Base-by-base conservation (phyloP, 305 asterid species). In the Rubia balearica region DNA sequence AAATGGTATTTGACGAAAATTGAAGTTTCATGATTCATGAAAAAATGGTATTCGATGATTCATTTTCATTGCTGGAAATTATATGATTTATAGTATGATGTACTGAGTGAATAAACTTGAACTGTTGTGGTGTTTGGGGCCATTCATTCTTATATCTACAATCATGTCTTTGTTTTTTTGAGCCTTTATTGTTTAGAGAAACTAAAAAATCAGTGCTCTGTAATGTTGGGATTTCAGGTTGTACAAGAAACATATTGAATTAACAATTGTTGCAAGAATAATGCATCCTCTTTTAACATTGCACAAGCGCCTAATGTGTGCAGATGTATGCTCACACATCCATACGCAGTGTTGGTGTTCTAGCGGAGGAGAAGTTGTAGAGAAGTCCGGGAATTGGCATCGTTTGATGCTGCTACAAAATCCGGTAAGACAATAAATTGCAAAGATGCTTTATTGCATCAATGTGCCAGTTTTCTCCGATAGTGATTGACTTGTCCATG, bases 201-300 rank as follows among this genome's bases (percentile, higher is more conserved):
- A 21, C 9, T n/a, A 55, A 19, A 38, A 40, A 59, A 70, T 42
- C 22, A 13, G 6, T n/a, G 16, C 27, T 46, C 11, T 45, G 33
- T 45, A 27, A 42, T 27, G 6, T 61, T 61, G 67, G 6, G 30
- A 7, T 61, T 60, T 42, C 68, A 33, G 68, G 67, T 27, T 61
- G 24, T 71, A 38, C 12, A 61, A n/a, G 69, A 6, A 27, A 27
- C 30, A 1, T 27, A 27, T 1, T 27, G 30, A 27, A 27, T 27
- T 27, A 27, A 27, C 2, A 17, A 0, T 4, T 2, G 17, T 51
- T 61, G 45, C 6, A 51, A 62, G 57, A 59, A 69, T 19, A 67
- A 90, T 90, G 97, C 97, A 90, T 88, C 97, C 92, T 71, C 96
- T 87, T 72, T 65, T 88, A 61, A 90, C 97, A 43, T 63, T 90